Percentiles rank a stretch among this genome's conserved stretches.
Evolutionary conservation across 805 yeast species (phyloP).

Genomic region (Starmerella tilneyi): DNA sequence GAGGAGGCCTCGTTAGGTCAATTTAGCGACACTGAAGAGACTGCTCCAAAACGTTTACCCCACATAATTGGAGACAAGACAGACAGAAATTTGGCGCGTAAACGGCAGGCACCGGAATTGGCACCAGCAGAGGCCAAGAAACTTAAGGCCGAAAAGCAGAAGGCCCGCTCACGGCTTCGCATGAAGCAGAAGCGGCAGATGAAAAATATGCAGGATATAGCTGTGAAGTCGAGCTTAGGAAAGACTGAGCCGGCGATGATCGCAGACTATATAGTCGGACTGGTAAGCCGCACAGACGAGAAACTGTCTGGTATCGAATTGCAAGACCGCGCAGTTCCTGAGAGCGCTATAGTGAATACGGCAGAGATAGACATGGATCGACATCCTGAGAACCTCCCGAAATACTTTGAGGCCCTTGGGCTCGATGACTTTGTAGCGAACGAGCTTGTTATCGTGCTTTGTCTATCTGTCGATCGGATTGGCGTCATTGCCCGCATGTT

Average conservation of each 20-base stretch:
- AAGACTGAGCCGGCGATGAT: slow-evolving; percentile 47
- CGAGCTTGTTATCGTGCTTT: slow-evolving; percentile 43
- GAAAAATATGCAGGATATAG: slow-evolving; percentile 27
- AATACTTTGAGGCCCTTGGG: slow-evolving; percentile 40
- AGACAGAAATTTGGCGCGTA: too few species aligned
- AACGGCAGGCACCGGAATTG: slow-evolving; percentile 2
- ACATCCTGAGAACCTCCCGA: slow-evolving; percentile 44
- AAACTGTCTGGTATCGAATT: slow-evolving; percentile 58
- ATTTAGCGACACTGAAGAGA: too few species aligned
- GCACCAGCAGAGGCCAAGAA: slow-evolving; percentile 23
- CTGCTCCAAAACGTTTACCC: too few species aligned
- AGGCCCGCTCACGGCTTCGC: slow-evolving; percentile 20
- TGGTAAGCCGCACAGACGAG: slow-evolving; percentile 44
- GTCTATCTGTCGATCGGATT: slow-evolving; percentile 75
- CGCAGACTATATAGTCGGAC: slow-evolving; percentile 46
- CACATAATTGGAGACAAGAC: too few species aligned
- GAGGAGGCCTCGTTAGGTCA: slow-evolving; percentile 18
- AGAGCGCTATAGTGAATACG: slow-evolving; percentile 52
- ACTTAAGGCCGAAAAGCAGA: slow-evolving; percentile 16
- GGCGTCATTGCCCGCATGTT: slow-evolving; percentile 71
- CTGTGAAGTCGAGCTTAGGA: slow-evolving; percentile 48
- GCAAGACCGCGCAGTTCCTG: slow-evolving; percentile 50
- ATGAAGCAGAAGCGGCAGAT: slow-evolving; percentile 20
- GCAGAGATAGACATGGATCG: slow-evolving; percentile 45
- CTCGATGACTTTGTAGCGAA: slow-evolving; percentile 27